These are phyloP conservation scores for Neoboletus subvelutipes DNA, from an alignment of 768 basidiomycete species.

Conservation along the genomic window DNA sequence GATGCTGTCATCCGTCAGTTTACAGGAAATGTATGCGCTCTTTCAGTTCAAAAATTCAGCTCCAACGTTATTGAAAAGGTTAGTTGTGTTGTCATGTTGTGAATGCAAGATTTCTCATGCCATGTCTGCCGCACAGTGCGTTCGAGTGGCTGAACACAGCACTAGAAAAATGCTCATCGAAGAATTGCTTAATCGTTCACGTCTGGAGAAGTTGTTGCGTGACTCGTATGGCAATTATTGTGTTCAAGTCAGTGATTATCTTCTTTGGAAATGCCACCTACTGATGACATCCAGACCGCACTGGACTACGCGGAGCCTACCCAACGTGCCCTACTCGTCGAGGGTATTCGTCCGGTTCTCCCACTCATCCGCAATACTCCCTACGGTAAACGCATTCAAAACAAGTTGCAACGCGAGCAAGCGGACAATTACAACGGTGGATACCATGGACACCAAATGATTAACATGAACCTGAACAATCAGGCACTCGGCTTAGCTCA, in stretches of 20 bases:
- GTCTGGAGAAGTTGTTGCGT: conserved; percentile 91
- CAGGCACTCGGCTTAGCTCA: conserved; percentile 51
- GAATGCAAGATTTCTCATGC: not conserved
- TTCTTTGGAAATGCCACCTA: conserved; percentile 2
- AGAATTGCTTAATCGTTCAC: conserved; percentile 90
- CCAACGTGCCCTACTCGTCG: conserved; percentile 90
- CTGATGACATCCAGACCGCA: conserved; percentile 66
- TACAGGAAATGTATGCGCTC: conserved; percentile 92
- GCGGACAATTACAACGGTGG: conserved; percentile 61
- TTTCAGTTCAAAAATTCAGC: conserved; percentile 99
- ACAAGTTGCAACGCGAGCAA: conserved; percentile 95
- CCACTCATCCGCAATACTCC: conserved; percentile 99
- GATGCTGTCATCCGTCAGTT: conserved; percentile 98
- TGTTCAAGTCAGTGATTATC: conserved; percentile 60
- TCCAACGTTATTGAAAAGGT: conserved; percentile 99
- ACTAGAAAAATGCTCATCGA: conserved; percentile 94
- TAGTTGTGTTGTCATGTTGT: not conserved
- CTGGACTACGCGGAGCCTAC: conserved; percentile 95
- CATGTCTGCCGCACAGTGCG: conserved; percentile 41
- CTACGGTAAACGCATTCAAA: conserved; percentile 98
- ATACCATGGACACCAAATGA: conserved; percentile 61
- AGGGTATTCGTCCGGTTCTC: conserved; percentile 97
- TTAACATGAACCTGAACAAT: conserved; percentile 54
- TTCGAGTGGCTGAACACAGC: conserved; percentile 94
- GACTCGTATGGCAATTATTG: conserved; percentile 98